These are phyloP conservation scores for Xylaria venustula DNA, from an alignment of 495 filamentous ascomycete genomes.

Conservation along the genomic window DNA sequence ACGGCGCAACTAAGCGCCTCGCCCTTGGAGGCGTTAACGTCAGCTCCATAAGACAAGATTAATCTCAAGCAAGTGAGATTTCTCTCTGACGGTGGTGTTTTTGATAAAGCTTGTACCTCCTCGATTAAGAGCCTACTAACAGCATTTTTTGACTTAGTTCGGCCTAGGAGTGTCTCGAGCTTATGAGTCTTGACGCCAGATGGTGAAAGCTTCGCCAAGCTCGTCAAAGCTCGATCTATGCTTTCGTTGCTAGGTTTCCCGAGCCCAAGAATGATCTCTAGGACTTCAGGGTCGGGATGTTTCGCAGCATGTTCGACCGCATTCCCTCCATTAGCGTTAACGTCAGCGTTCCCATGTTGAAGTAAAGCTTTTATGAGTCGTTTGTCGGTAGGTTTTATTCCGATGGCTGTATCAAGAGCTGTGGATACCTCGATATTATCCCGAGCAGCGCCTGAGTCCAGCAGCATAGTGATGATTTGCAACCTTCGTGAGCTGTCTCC, in stretches of 20 bases:
- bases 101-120: constrained; percentile 40
- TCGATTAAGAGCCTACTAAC: constrained; percentile 35
- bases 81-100: constrained; percentile 23
- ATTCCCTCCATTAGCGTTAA: constrained; percentile 39
- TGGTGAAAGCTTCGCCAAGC: constrained; percentile 29
- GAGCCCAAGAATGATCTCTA: constrained; percentile 42
- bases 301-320: constrained; percentile 34
- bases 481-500: constrained; percentile 29
- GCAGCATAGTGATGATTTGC: constrained; percentile 38
- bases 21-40: constrained; percentile 42
- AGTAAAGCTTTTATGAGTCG: constrained; percentile 37
- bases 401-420: constrained; percentile 33
- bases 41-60: constrained; percentile 43
- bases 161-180: constrained; percentile 36
- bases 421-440: constrained; percentile 34
- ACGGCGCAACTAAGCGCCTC: constrained; percentile 42
- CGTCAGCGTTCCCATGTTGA: constrained; percentile 41
- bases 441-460: constrained; percentile 36
- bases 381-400: constrained; percentile 35
- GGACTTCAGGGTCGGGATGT: constrained; percentile 33
- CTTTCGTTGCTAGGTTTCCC: constrained; percentile 35
- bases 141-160: constrained; percentile 31
- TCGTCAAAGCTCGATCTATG: constrained; percentile 32
- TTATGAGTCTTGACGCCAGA: constrained; percentile 38
- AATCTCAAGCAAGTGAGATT: constrained; percentile 30